Percentiles rank a stretch among this genome's conserved stretches.
These are phyloP conservation scores for Spiromastix sp. DNA, from an alignment of 2,329 filamentous ascomycete species.

Conservation along the genomic window DNA sequence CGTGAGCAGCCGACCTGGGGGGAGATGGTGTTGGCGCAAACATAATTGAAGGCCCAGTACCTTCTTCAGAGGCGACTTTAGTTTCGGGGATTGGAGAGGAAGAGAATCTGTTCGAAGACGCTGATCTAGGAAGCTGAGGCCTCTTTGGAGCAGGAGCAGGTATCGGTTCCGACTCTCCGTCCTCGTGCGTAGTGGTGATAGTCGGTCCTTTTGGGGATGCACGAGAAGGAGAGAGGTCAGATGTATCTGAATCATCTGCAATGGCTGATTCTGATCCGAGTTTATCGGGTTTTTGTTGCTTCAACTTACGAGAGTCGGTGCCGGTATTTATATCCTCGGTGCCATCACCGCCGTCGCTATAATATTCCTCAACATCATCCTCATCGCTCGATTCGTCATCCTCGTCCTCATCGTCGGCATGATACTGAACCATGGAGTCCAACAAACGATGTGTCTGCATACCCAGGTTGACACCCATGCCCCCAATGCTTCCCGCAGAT, in stretches of 20 bases:
- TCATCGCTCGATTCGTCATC: constrained; percentile 33
- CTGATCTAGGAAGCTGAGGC: constrained; percentile 19
- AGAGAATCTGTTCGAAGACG: constrained; percentile 46
- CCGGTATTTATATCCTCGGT: neutral
- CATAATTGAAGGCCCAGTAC: constrained; percentile 60
- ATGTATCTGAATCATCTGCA: constrained; percentile 7
- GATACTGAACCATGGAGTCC: constrained; percentile 47
- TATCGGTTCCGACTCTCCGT: constrained; percentile 7
- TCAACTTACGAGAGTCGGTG: neutral
- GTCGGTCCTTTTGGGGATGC: constrained; percentile 3
- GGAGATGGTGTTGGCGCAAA: constrained; percentile 42
- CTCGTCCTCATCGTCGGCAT: constrained; percentile 37
- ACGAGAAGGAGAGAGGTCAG: constrained; percentile 3
- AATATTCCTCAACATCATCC: constrained; percentile 32
- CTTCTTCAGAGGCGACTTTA: constrained; percentile 54
- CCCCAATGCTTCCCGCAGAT: constrained; percentile 37
- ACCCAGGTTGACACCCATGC: constrained; percentile 55
- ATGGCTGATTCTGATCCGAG: constrained; percentile 7
- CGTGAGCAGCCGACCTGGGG: constrained; percentile 14
- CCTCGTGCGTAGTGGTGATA: constrained; percentile 6
- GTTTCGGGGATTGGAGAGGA: constrained; percentile 64
- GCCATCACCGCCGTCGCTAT: constrained; percentile 24
- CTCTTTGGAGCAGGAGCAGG: constrained; percentile 12
- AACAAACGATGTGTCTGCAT: constrained; percentile 67
- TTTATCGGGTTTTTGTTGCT: constrained; percentile 1